Evolutionary conservation across 2,329 filamentous ascomycete genomes (phyloP).

Genomic region (Aquanectria penicillioides): DNA sequence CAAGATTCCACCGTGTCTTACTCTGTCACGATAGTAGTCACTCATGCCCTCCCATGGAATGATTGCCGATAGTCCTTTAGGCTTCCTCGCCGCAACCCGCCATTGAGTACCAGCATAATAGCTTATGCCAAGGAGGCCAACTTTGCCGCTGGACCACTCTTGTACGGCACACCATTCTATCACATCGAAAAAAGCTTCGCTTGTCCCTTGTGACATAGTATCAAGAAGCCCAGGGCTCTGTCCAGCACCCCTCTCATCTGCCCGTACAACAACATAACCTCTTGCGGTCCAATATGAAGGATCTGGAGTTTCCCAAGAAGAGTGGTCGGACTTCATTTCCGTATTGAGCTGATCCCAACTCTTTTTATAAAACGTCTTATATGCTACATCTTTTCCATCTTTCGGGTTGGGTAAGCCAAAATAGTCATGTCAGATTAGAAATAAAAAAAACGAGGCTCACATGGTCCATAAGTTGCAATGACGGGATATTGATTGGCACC

Average conservation of each 20-base stretch:
- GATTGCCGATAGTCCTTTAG: slow-evolving; percentile 58
- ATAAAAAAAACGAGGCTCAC: background rate
- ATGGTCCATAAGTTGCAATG: slow-evolving; percentile 1
- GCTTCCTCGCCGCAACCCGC: slow-evolving; percentile 57
- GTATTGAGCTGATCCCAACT: slow-evolving; percentile 61
- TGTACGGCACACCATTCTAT: slow-evolving; percentile 59
- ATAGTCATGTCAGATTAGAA: background rate
- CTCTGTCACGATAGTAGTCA: slow-evolving; percentile 65
- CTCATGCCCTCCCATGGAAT: slow-evolving; percentile 63
- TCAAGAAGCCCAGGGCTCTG: slow-evolving; percentile 59
- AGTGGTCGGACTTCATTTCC: slow-evolving; percentile 62
- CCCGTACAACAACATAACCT: slow-evolving; percentile 65
- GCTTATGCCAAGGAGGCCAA: slow-evolving; percentile 58
- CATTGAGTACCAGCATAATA: slow-evolving; percentile 60
- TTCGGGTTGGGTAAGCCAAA: background rate
- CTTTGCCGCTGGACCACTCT: slow-evolving; percentile 58
- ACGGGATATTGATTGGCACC: background rate
- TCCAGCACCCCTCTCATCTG: slow-evolving; percentile 58
- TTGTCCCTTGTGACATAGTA: slow-evolving; percentile 58
- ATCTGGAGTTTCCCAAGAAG: slow-evolving; percentile 68
- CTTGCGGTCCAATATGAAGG: slow-evolving; percentile 65
- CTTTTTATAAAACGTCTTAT: background rate
- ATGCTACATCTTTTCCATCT: slow-evolving; percentile 5
- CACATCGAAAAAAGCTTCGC: slow-evolving; percentile 59
- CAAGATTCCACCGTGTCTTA: slow-evolving; percentile 69